Base-by-base conservation (phyloP, 176 grass and related monocot genomes). In the Alopecurus myosuroides region DNA sequence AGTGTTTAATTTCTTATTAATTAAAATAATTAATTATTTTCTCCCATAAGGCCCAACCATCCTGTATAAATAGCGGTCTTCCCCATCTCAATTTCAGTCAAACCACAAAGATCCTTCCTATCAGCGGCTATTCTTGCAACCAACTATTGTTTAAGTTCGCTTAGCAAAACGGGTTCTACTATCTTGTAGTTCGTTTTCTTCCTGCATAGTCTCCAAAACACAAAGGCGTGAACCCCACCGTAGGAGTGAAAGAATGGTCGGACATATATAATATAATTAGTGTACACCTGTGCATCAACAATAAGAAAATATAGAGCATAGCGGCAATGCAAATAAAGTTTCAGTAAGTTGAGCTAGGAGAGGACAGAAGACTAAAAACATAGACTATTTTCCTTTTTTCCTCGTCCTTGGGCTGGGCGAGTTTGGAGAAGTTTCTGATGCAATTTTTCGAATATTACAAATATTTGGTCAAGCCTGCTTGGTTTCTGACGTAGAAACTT, bases 401-500 rank as follows among this genome's bases (percentile, higher is more conserved):
- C 82, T 79, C 33, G 63, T 79, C 79, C 63, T 36, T 73, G 36
- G 13, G 6, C 29, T 73, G 36, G 13, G 6, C 29, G 26, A 60
- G 9, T 28, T 60, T 60, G 25, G 56, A 28, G 10, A 28, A 60
- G 4, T 60, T 60, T 60, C 56, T 60, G 56, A 29, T 60, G 56
- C 56, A 12, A 6, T 60, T 64, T 64, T 33, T 64, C 8, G 13
- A 34, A 64, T 31, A 34, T 64, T 31, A 64, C 26, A 79, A 76
- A 25, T 64, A n/a, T 23, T 23, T 63, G 64, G 35, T 97, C 85
- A 91, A 42, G 78, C 86, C 44, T 92, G 75, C 69, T 82, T 87
- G 53, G 81, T 92, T 37, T 82, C 90, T 11, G 92, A 89, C 62
- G 90, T 94, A 64, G 94, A 97, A 85, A 97, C 94, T 86, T 97